Percentiles rank a stretch among this genome's conserved stretches.
These are phyloP conservation scores for Orbilia ellipsospora DNA, from an alignment of 2,329 filamentous ascomycete genomes.

Conservation along the genomic window DNA sequence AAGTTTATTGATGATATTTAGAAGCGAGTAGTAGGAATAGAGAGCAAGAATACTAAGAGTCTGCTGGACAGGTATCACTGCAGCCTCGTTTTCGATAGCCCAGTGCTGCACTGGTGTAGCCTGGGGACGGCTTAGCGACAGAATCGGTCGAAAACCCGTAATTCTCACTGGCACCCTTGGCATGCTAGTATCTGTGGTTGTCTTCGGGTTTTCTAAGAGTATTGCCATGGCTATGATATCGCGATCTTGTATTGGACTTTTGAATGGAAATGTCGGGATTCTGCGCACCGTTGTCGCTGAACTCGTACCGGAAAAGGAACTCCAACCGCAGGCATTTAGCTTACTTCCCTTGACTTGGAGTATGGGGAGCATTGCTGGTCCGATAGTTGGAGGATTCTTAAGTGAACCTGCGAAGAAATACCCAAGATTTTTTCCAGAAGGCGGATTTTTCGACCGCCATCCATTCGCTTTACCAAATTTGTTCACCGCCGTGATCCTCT, in stretches of 20 bases:
- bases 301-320: conserved; percentile 83
- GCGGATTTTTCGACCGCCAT: conserved; percentile 76
- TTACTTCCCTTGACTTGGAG: conserved; percentile 94
- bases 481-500: conserved; percentile 78
- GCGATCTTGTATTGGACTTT: conserved; percentile 80
- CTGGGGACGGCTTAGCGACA: conserved; percentile 82
- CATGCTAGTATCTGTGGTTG: conserved; percentile 82
- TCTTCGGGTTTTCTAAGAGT: conserved; percentile 85
- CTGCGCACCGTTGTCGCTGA: conserved; percentile 92
- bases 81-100: conserved; percentile 76
- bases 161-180: conserved; percentile 78
- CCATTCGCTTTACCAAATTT: conserved; percentile 89
- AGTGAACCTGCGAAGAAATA: conserved; percentile 81
- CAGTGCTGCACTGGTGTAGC: conserved; percentile 78
- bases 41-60: too few species aligned
- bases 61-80: conserved; percentile 66
- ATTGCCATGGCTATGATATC: conserved; percentile 82
- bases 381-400: conserved; percentile 84
- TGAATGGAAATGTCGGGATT: conserved; percentile 94
- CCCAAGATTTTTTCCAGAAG: conserved; percentile 75
- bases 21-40: too few species aligned
- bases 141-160: conserved; percentile 80
- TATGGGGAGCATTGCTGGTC: conserved; percentile 86
- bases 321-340: conserved; percentile 86
- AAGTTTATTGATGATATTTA: too few species aligned